Base-by-base conservation (phyloP, 139 green algal genomes). In the Volvox reticuliferus region DNA sequence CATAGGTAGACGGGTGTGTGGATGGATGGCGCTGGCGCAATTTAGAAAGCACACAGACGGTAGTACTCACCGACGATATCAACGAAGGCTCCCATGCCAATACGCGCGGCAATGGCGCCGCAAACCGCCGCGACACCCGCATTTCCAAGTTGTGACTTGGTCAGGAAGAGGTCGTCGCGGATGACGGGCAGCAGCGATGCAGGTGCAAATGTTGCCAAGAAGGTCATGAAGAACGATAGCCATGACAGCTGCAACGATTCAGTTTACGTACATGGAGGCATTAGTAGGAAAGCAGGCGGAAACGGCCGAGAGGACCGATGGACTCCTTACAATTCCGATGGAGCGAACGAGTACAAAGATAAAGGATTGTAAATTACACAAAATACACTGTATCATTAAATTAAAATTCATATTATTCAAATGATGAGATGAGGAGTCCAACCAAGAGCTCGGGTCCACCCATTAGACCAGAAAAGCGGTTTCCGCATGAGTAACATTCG, bases 151-250 rank as follows among this genome's bases (percentile, higher is more conserved):
- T 94, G 20, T 0, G 68, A 76, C 82, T 97, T 97, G 62, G 93
- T 97, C 0, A 99, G 93, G 90, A 95, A 92, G 0, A 99, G 87
- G 94, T 98, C 94, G 65, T 99, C 94, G 26, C 97, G 95, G 77
- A 99, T 98, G 76, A 98, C 92, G 22, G 97, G 95, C 30, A 98
- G 90, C 69, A 99, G 93, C 20, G 97, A 94, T 6, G 89, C 96
- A 0, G 96, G 96, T 2, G 98, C 97, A 89, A 99, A 99, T 17
- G 97, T 98, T n/a, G 97, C 98, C 19, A 98, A 82, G 94, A 99
- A 99, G 22, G 96, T 96, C 21, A 96, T 91, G 93, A 98, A 98
- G 94, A 99, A 99, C 19, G 92, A 91, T 16, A 99, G 87, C 97
- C 97, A 99, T 0, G 95, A 97, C 0, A 98, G 88, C 75, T 99